These are phyloP conservation scores for Phytophthora palmivora DNA, from an alignment of 352 stramenopile genomes.

Conservation along the genomic window DNA sequence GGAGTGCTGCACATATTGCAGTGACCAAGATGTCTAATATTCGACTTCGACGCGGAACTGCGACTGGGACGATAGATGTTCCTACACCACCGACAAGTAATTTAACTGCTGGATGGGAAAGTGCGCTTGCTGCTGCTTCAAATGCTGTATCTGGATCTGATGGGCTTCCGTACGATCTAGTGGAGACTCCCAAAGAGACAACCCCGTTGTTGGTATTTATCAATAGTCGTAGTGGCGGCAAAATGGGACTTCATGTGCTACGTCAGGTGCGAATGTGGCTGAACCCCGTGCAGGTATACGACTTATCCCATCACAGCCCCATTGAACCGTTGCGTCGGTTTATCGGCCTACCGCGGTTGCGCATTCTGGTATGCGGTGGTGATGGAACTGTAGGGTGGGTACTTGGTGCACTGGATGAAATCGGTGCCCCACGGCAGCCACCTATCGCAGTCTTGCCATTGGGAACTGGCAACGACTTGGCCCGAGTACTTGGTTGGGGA, in stretches of 20 bases:
- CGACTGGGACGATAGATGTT: slow-evolving; percentile 7
- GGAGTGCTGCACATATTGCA: slow-evolving; percentile 67
- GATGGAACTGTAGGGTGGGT: slow-evolving; percentile 96
- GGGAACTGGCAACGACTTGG: slow-evolving; percentile 96
- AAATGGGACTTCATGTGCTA: slow-evolving; percentile 94
- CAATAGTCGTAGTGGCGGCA: slow-evolving; percentile 94
- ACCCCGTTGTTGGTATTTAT: slow-evolving; percentile 93
- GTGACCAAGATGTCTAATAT: slow-evolving; percentile 81
- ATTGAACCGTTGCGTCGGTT: slow-evolving; percentile 92
- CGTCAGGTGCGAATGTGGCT: slow-evolving; percentile 92
- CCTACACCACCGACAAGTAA: slow-evolving; percentile 27
- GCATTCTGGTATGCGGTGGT: slow-evolving; percentile 95
- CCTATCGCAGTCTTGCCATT: slow-evolving; percentile 96
- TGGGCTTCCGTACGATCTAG: slow-evolving; percentile 65
- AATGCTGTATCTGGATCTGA: slow-evolving; percentile 28
- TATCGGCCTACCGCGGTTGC: slow-evolving; percentile 83
- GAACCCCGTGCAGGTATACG: slow-evolving; percentile 97
- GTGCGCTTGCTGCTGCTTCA: slow-evolving; percentile 23
- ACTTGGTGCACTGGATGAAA: slow-evolving; percentile 75
- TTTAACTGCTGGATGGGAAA: slow-evolving; percentile 22
- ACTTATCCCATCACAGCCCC: slow-evolving; percentile 93
- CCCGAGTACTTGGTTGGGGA: slow-evolving; percentile 93
- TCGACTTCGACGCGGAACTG: slow-evolving; percentile 53
- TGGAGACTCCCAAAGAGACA: slow-evolving; percentile 49
- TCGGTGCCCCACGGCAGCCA: slow-evolving; percentile 70